Base-by-base conservation (phyloP, 2,329 filamentous ascomycete genomes). In the Penicillium sp. region DNA sequence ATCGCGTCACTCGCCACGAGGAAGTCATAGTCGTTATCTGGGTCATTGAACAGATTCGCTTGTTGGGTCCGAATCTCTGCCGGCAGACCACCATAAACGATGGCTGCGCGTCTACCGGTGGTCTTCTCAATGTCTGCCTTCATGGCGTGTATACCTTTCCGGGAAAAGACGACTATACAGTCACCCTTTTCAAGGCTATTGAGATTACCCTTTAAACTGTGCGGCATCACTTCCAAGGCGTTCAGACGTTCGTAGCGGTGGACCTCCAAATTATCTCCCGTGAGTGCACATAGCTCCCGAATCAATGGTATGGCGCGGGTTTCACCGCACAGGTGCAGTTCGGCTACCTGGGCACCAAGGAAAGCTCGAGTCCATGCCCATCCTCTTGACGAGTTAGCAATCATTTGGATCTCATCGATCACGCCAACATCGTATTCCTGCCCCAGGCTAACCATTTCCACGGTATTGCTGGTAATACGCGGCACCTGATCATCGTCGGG, bases 351-450 rank as follows among this genome's bases (percentile, higher is more conserved):
- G 1, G 96, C 82, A 37, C 94, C 94, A 6, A 99, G 80, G 15
- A 97, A 81, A 2, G 94, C 94, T 67, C 92, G 86, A 1, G 93
- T 96, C 94, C 94, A 99, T 2, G 92, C 93, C 87, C 89, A 96
- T 2, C 95, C 94, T 66, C 94, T 88, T 0, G 91, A 85, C 0
- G 73, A 61, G 68, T 92, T 88, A 17, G 86, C 88, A 65, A 99
- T 91, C 94, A 99, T 97, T 75, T 99, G 94, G 57, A 99, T 97
- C 78, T 99, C 94, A 71, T 99, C 94, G 62, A 99, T 93, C 64
- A 99, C 93, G 1, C 91, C 93, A 37, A 99, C 93, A 42, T 97
- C 93, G 31, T 90, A 86, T 2, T 73, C 72, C 4, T 75, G 75
- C 49, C 81, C 80, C 21, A 86, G 65, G 7, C 84, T 84, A 25